A percentile compares a stretch with the other conserved stretches of the same genome.
phyloP scores from a whole-genome alignment of 164 flowering plant genomes.

The Aristolochia fimbriata region DNA sequence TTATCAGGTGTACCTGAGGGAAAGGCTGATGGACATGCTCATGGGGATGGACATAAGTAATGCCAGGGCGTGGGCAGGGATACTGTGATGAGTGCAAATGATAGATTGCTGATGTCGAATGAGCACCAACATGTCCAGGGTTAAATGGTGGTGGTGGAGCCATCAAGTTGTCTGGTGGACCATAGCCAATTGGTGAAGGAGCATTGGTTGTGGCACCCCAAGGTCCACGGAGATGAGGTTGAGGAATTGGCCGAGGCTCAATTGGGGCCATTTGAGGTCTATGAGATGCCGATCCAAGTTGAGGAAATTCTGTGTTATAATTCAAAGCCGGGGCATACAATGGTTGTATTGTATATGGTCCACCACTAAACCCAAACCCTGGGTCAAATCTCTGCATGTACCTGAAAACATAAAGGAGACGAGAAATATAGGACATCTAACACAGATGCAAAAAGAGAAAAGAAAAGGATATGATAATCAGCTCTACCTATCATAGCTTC shows the following conservation, averaged over 20 bases:
- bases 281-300: slow-evolving; percentile 68
- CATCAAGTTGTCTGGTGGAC: slow-evolving; percentile 72
- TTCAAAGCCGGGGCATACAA: slow-evolving; percentile 79
- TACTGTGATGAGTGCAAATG: slow-evolving; percentile 64
- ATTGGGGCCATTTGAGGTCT: slow-evolving; percentile 59
- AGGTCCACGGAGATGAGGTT: slow-evolving; percentile 62
- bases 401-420: slow-evolving; percentile 26
- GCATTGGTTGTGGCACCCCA: slow-evolving; percentile 54
- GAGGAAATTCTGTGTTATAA: slow-evolving; percentile 96
- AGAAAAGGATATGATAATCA: neutral
- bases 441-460: neutral
- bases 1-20: slow-evolving; percentile 50
- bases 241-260: slow-evolving; percentile 61
- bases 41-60: slow-evolving; percentile 66
- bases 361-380: slow-evolving; percentile 89
- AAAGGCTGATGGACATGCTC: slow-evolving; percentile 68
- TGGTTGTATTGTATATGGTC: slow-evolving; percentile 79
- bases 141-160: slow-evolving; percentile 41
- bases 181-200: slow-evolving; percentile 57
- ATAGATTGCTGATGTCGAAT: slow-evolving; percentile 56
- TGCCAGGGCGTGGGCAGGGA: slow-evolving; percentile 68
- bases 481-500: slow-evolving; percentile 84
- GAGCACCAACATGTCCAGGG: slow-evolving; percentile 63
- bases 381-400: slow-evolving; percentile 96
- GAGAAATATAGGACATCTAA: neutral